These are phyloP conservation scores for Fusarium sulawesiense DNA, from an alignment of 2,329 filamentous ascomycete genomes.

Conservation along the genomic window DNA sequence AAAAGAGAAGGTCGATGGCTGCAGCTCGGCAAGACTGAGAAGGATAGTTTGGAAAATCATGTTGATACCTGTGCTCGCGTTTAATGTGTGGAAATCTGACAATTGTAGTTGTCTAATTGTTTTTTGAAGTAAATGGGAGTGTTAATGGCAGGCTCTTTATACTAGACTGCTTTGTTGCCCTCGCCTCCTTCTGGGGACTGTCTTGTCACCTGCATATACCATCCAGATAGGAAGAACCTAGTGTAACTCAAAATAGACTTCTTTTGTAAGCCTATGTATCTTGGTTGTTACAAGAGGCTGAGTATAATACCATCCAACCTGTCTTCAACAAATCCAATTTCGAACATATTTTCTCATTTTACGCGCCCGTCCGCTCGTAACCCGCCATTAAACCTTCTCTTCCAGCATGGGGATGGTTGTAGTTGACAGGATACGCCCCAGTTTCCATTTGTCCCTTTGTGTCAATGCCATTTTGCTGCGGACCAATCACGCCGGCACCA, in stretches of 20 bases:
- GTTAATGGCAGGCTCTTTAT: no score
- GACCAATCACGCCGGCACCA: background rate
- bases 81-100: no score
- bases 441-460: background rate
- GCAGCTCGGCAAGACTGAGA: background rate
- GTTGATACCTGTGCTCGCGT: no score
- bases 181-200: no score
- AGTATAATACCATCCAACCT: background rate
- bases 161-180: no score
- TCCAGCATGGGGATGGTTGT: background rate
- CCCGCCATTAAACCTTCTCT: background rate
- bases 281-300: background rate
- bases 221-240: no score
- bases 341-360: accelerated
- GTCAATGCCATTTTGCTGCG: background rate
- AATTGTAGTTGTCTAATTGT: no score
- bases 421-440: background rate
- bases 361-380: background rate
- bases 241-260: no score
- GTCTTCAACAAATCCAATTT: background rate
- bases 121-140: no score
- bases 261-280: no score
- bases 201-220: no score
- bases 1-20: background rate
- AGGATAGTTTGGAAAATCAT: background rate